Percentiles rank a stretch among this genome's conserved stretches.
Conservation (phyloP, 169 alveolate genomes). For the Eimeria sp. region DNA sequence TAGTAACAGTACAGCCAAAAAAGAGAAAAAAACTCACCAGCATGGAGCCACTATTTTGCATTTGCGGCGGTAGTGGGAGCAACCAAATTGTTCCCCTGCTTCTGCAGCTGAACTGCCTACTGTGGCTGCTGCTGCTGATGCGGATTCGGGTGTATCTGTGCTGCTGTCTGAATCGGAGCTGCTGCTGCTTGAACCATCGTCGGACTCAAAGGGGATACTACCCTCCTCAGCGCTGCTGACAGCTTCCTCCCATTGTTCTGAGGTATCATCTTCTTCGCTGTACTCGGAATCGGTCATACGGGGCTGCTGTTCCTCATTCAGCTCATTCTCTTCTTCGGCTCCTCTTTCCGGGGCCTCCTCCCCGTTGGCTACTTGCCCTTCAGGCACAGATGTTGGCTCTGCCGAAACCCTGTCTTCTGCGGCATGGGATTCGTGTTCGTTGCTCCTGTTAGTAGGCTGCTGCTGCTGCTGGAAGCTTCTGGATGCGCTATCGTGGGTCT, state of each 20-base stretch:
- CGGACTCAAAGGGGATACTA: background rate
- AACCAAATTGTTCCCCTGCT: constrained; percentile 23
- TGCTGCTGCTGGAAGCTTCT: background rate
- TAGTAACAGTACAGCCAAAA: background rate
- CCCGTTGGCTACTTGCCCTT: too few relatives aligned
- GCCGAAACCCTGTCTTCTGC: background rate
- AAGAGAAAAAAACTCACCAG: constrained; percentile 32
- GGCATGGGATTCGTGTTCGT: background rate
- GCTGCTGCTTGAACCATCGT: background rate
- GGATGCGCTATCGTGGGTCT: background rate
- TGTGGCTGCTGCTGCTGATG: constrained; percentile 8
- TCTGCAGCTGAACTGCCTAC: background rate
- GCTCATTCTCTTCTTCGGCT: background rate
- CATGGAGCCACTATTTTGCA: constrained; percentile 79
- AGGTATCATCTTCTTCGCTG: background rate
- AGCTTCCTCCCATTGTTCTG: background rate
- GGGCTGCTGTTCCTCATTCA: background rate
- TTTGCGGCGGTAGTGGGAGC: constrained; percentile 72
- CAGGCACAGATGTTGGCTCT: background rate
- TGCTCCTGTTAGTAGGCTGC: background rate
- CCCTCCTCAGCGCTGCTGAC: constrained; percentile 20
- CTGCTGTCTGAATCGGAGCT: background rate
- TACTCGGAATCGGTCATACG: background rate
- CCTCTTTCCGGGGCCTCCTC: background rate
- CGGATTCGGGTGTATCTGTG: background rate